A percentile compares a stretch with the other conserved stretches of the same genome.
Conservation (phyloP, 1,139 yeast genomes). For the Protomyces gravidus region DNA sequence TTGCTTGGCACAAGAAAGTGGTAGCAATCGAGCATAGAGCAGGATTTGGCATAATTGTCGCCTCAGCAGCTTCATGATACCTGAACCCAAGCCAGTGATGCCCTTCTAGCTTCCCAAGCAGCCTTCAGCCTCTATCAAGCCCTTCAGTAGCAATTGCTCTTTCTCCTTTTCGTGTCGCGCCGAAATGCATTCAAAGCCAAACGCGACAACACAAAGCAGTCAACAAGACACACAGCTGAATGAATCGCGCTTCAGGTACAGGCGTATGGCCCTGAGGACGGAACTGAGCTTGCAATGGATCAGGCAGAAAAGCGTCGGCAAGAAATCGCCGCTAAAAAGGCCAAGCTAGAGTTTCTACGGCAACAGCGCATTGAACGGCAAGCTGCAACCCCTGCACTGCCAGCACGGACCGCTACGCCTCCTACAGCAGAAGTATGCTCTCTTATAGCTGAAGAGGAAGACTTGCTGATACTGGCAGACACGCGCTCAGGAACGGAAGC, state of each 20-base stretch:
- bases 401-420: neutral
- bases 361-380: slow-evolving; percentile 40
- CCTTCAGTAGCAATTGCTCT: no score
- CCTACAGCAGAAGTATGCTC: neutral
- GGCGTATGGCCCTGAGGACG: no score
- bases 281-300: slow-evolving; percentile 17
- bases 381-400: neutral
- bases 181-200: neutral
- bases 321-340: slow-evolving; percentile 49
- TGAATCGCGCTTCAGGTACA: no score
- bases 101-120: no score
- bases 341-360: slow-evolving; percentile 47
- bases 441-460: neutral
- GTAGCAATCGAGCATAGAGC: no score
- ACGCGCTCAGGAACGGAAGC: slow-evolving; percentile 24
- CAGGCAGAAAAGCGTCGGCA: slow-evolving; percentile 37
- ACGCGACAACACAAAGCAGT: neutral
- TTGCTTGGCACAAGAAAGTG: no score
- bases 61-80: no score
- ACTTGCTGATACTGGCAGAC: neutral
- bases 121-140: no score
- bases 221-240: neutral
- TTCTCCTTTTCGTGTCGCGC: no score
- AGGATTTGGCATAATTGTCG: no score
- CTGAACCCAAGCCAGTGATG: no score